Percentiles rank a stretch among this genome's conserved stretches.
Conservation (phyloP, 1,284 basidiomycete species). For the Apiotrichum brassicae region DNA sequence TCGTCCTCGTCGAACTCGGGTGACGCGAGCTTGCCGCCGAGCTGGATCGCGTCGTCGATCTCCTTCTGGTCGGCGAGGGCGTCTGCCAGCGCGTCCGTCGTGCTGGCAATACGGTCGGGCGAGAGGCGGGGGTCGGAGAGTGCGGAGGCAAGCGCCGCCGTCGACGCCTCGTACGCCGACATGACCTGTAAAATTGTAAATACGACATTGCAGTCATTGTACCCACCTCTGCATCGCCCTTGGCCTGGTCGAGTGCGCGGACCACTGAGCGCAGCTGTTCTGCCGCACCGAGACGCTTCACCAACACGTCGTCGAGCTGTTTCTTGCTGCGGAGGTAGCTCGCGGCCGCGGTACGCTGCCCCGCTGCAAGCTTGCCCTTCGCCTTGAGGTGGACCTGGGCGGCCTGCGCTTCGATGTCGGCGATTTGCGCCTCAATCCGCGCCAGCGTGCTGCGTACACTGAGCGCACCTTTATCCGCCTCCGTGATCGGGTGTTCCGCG, state of each 20-base stretch:
- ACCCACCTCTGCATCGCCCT: slow-evolving; percentile 74
- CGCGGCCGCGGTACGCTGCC: slow-evolving; percentile 66
- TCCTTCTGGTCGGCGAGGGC: slow-evolving; percentile 74
- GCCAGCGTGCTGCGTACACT: slow-evolving; percentile 32
- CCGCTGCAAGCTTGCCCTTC: slow-evolving; percentile 57
- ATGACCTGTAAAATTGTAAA: slow-evolving; percentile 61
- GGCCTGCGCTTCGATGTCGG: slow-evolving; percentile 56
- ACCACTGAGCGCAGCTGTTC: slow-evolving; percentile 70
- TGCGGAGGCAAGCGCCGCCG: slow-evolving; percentile 65
- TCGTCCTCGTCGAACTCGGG: slow-evolving; percentile 48
- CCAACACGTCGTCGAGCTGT: slow-evolving; percentile 67
- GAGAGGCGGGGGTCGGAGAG: slow-evolving; percentile 73
- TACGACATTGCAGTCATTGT: neutral
- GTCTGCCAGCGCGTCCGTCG: slow-evolving; percentile 77
- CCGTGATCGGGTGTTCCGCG: slow-evolving; percentile 38
- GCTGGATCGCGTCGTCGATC: slow-evolving; percentile 67
- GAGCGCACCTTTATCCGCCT: slow-evolving; percentile 42
- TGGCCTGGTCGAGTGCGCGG: slow-evolving; percentile 76
- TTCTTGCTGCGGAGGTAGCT: slow-evolving; percentile 72
- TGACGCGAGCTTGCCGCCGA: slow-evolving; percentile 58
- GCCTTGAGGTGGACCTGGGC: slow-evolving; percentile 64
- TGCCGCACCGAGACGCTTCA: slow-evolving; percentile 65
- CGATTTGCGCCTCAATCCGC: slow-evolving; percentile 44
- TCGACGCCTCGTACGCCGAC: slow-evolving; percentile 74
- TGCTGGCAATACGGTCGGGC: slow-evolving; percentile 68